Percentiles rank a stretch among this genome's conserved stretches.
Conservation (phyloP, 164 flowering plant genomes). For the Berberis thunbergii region DNA sequence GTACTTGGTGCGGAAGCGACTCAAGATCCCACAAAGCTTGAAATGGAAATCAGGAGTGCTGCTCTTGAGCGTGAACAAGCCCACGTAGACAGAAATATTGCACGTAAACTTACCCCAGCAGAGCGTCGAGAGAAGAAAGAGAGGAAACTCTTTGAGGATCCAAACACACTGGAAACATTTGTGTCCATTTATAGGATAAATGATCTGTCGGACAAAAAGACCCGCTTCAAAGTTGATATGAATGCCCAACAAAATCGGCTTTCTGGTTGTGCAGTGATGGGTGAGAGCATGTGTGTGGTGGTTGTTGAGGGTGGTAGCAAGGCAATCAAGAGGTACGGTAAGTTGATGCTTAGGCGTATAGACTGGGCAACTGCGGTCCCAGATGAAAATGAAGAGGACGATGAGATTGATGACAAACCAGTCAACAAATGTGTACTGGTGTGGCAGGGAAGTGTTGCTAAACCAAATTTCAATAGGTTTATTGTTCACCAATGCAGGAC, state of each 20-base stretch:
- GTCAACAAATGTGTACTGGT: conserved; percentile 69
- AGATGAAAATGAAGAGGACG: neutral
- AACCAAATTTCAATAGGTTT: conserved; percentile 60
- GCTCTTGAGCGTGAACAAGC: conserved; percentile 99
- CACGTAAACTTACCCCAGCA: conserved; percentile 94
- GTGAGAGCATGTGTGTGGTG: conserved; percentile 65
- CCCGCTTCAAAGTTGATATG: conserved; percentile 85
- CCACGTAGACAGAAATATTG: conserved; percentile 87
- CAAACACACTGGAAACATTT: conserved; percentile 57
- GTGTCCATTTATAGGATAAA: conserved; percentile 85
- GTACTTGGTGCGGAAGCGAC: conserved; percentile 98
- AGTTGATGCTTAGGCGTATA: conserved; percentile 1
- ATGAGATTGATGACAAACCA: conserved; percentile 38
- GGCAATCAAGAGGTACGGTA: conserved; percentile 1
- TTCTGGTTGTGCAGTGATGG: conserved; percentile 71
- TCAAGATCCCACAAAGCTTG: conserved; percentile 92
- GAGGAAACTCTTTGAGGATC: conserved; percentile 87
- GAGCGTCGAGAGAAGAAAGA: conserved; percentile 98
- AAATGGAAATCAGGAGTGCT: conserved; percentile 88
- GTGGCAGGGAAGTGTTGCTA: conserved; percentile 92
- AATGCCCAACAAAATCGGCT: conserved; percentile 86
- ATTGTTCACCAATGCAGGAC: conserved; percentile 71
- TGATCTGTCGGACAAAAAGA: conserved; percentile 69
- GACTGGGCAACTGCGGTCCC: neutral
- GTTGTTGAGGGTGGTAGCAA: conserved; percentile 25